A percentile compares a stretch with the other conserved stretches of the same genome.
These are phyloP conservation scores for Thecaphora thlaspeos DNA, from an alignment of 1,284 basidiomycete genomes.

Conservation along the genomic window DNA sequence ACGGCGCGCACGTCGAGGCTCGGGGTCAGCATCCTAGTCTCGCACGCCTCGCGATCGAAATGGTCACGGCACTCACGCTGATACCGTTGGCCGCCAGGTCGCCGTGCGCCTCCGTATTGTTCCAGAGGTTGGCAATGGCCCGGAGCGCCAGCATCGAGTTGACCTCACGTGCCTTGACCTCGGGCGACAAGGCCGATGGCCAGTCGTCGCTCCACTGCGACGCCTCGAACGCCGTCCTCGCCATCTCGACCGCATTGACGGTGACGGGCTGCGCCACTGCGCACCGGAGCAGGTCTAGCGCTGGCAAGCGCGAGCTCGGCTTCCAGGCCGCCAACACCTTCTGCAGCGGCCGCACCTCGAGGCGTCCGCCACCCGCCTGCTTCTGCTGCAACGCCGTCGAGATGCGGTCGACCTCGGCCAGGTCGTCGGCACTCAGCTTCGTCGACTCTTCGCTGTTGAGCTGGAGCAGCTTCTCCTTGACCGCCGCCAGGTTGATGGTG, in stretches of 20 bases:
- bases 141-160: slow-evolving; percentile 82
- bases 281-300: slow-evolving; percentile 81
- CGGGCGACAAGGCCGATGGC: slow-evolving; percentile 56
- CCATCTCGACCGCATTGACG: slow-evolving; percentile 64
- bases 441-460: slow-evolving; percentile 70
- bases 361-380: not conserved
- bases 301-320: slow-evolving; percentile 76
- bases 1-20: no score
- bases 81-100: slow-evolving; percentile 46
- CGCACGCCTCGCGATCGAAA: no score
- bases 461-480: slow-evolving; percentile 78
- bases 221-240: slow-evolving; percentile 68
- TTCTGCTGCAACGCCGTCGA: slow-evolving; percentile 66
- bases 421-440: slow-evolving; percentile 69
- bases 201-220: slow-evolving; percentile 68
- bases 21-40: no score
- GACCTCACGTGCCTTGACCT: slow-evolving; percentile 72
- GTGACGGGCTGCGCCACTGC: slow-evolving; percentile 66
- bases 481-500: slow-evolving; percentile 81
- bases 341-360: slow-evolving; percentile 28
- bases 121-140: slow-evolving; percentile 75
- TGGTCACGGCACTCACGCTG: slow-evolving; percentile 61
- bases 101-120: slow-evolving; percentile 52
- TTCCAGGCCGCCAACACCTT: slow-evolving; percentile 77
- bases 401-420: slow-evolving; percentile 66